These are phyloP conservation scores for Ricinus communis DNA, from an alignment of 345 rosid species.

Conservation along the genomic window DNA sequence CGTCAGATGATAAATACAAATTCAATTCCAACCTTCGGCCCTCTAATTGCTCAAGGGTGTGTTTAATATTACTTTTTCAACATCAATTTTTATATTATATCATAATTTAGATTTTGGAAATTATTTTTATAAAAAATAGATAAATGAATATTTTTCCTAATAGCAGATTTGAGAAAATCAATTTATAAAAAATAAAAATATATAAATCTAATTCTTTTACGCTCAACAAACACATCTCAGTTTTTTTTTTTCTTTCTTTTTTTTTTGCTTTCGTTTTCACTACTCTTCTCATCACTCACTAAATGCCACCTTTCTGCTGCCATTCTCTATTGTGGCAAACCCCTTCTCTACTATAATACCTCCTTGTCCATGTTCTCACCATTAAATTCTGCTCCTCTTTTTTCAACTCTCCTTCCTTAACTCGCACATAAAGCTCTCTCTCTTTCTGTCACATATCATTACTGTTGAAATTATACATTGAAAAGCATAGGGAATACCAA, in stretches of 20 bases:
- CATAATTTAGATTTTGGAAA: too few species aligned
- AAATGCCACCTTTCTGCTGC: constrained; percentile 60
- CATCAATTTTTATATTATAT: too few species aligned
- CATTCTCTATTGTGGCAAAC: constrained; percentile 45
- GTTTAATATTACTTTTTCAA: too few species aligned
- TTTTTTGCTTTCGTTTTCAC: constrained; percentile 20
- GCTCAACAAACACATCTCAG: too few species aligned
- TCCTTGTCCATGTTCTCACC: constrained; percentile 43
- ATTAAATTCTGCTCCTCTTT: constrained; percentile 43
- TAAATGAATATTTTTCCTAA: too few species aligned
- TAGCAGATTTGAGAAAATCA: too few species aligned
- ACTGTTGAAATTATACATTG: constrained; percentile 9
- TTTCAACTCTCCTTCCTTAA: constrained; percentile 14
- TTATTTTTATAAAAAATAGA: too few species aligned
- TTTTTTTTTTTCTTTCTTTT: too few species aligned
- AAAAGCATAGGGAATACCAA: constrained; percentile 15
- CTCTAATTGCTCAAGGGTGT: too few species aligned
- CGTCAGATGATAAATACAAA: constrained; percentile 86
- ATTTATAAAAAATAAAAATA: too few species aligned
- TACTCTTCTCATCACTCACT: constrained; percentile 45
- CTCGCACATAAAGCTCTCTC: constrained; percentile 17
- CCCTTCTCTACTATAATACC: constrained; percentile 24
- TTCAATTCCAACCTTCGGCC: constrained; percentile 51
- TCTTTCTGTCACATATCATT: neutral
- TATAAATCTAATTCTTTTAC: too few species aligned